A percentile compares a stretch with the other conserved stretches of the same genome.
Evolutionary conservation across 129 eudicot genomes (phyloP).

Genomic region (Rutidosis leptorrhynchoides): DNA sequence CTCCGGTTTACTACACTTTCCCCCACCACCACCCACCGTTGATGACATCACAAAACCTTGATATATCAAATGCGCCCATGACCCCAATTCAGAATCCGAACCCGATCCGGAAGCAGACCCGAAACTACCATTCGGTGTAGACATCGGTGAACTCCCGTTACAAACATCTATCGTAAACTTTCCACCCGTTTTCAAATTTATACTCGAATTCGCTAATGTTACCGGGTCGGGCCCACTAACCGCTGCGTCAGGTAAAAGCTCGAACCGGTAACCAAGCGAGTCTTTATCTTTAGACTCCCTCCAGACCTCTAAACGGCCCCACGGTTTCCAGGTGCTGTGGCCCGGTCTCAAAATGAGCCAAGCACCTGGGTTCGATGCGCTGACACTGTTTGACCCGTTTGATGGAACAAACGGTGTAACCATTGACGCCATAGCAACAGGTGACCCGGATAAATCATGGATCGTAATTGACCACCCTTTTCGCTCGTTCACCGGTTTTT

Average conservation of each 20-base stretch:
- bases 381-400: slow-evolving; percentile 57
- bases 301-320: slow-evolving; percentile 96
- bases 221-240: slow-evolving; percentile 45
- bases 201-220: slow-evolving; percentile 46
- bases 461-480: slow-evolving; percentile 91
- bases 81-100: slow-evolving; percentile 54
- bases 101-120: slow-evolving; percentile 56
- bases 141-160: slow-evolving; percentile 49
- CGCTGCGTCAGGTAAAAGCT: slow-evolving; percentile 56
- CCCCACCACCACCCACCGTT: slow-evolving; percentile 55
- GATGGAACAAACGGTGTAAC: slow-evolving; percentile 96
- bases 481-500: slow-evolving; percentile 53
- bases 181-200: slow-evolving; percentile 56
- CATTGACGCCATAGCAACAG: slow-evolving; percentile 93
- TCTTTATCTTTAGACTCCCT: slow-evolving; percentile 39
- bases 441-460: slow-evolving; percentile 91
- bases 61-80: slow-evolving; percentile 66
- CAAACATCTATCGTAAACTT: slow-evolving; percentile 59
- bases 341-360: slow-evolving; percentile 94
- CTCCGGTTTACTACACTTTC: slow-evolving; percentile 55
- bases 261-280: slow-evolving; percentile 72
- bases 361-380: slow-evolving; percentile 82
- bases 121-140: slow-evolving; percentile 67
- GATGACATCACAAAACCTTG: slow-evolving; percentile 94
- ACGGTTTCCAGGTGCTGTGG: slow-evolving; percentile 82